Conservation (phyloP, 306 rosid genomes). For the Quercus suber region DNA sequence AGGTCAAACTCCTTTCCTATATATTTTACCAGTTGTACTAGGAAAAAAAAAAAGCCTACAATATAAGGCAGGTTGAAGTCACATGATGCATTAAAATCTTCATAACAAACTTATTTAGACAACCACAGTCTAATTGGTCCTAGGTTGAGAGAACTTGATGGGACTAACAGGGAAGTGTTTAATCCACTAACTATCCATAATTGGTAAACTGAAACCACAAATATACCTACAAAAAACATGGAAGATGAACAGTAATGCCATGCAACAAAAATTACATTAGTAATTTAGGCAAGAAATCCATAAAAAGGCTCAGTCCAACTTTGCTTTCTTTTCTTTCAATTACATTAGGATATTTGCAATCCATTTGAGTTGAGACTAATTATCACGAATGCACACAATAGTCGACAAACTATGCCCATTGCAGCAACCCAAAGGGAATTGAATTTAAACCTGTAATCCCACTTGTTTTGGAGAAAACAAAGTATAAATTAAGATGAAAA, state of each 20-base stretch:
- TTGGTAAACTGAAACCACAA: not conserved
- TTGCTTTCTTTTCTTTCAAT: not conserved
- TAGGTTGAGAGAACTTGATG: not conserved
- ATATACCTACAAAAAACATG: not conserved
- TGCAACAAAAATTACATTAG: not conserved
- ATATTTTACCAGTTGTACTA: no score
- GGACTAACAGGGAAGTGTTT: not conserved
- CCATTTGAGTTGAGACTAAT: not conserved
- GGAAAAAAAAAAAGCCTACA: no score
- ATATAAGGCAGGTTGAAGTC: no score
- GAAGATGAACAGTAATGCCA: not conserved
- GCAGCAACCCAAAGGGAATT: not conserved
- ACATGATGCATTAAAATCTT: not conserved
- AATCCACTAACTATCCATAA: not conserved
- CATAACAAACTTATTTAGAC: not conserved
- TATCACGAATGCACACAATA: not conserved
- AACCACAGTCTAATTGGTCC: not conserved
- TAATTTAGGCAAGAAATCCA: not conserved
- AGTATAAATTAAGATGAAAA: not conserved
- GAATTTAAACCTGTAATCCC: not conserved
- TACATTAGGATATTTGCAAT: not conserved
- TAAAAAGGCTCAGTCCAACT: not conserved
- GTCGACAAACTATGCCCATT: not conserved
- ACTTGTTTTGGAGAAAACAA: not conserved
- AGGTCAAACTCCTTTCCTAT: no score